phyloP scores from a whole-genome alignment of 2,329 filamentous ascomycete genomes.

The Hirsutella rhossiliensis region DNA sequence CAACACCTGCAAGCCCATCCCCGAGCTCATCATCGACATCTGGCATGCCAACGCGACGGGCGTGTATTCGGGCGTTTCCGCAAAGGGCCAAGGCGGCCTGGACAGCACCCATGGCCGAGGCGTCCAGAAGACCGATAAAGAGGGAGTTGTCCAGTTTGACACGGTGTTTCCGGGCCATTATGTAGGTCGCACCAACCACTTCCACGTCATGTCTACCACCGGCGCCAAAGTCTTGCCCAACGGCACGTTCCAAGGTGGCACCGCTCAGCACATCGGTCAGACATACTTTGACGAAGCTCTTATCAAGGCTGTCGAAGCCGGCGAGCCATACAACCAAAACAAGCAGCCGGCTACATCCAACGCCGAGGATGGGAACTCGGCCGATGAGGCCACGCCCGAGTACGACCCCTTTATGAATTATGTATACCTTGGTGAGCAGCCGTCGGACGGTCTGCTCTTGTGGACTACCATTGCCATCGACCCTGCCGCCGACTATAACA shows the following conservation, averaged over 20 bases:
- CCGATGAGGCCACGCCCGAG: constrained; percentile 30
- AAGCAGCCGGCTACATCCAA: constrained; percentile 33
- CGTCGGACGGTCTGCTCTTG: constrained; percentile 37
- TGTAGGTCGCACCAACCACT: constrained; percentile 25
- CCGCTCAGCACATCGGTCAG: constrained; percentile 47
- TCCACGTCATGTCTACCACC: constrained; percentile 20
- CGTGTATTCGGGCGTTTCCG: constrained; percentile 28
- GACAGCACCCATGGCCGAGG: constrained; percentile 26
- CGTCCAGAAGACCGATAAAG: constrained; percentile 23
- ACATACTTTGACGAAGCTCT: constrained; percentile 42
- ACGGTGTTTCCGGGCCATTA: constrained; percentile 32
- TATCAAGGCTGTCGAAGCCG: constrained; percentile 35
- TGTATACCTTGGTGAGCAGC: constrained; percentile 38
- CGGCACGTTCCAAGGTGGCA: constrained; percentile 36
- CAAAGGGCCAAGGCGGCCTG: constrained; percentile 21
- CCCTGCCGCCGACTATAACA: constrained; percentile 4
- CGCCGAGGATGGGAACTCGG: constrained; percentile 31
- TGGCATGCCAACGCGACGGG: constrained; percentile 34
- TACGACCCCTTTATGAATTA: constrained; percentile 49
- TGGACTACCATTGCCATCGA: constrained; percentile 43
- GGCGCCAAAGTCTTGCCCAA: constrained; percentile 28
- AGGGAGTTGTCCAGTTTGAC: constrained; percentile 28
- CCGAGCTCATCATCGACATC: constrained; percentile 26
- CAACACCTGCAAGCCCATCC: constrained; percentile 26
- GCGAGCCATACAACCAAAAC: constrained; percentile 32